These are phyloP conservation scores for Diaporthe caulivora DNA, from an alignment of 2,329 filamentous ascomycete species.

Conservation along the genomic window DNA sequence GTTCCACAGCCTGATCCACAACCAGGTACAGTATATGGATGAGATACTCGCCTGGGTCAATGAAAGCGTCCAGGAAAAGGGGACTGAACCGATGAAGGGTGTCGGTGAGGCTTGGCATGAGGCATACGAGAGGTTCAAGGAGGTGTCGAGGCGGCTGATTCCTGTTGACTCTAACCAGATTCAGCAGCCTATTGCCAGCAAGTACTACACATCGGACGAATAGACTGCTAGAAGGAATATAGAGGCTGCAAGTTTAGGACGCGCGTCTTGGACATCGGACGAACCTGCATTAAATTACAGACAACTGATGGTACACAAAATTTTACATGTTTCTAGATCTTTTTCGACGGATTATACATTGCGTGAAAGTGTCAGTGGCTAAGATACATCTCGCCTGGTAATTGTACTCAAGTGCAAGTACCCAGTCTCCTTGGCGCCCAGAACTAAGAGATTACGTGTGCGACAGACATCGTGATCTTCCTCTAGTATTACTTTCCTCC, in stretches of 20 bases:
- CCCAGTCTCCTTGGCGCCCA: no score
- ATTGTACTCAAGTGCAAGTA: no score
- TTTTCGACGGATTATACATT: no score
- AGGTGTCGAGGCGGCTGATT: slow-evolving; percentile 33
- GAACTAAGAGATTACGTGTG: no score
- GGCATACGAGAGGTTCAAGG: slow-evolving; percentile 42
- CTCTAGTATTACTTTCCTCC: no score
- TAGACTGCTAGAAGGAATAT: background rate
- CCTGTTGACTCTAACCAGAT: slow-evolving; percentile 30
- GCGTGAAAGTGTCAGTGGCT: no score
- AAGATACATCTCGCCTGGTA: no score
- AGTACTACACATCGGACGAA: slow-evolving; percentile 33
- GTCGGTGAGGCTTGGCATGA: slow-evolving; percentile 50
- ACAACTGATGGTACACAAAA: no score
- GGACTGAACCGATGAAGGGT: slow-evolving; percentile 46
- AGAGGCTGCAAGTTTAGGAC: no score
- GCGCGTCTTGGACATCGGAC: background rate
- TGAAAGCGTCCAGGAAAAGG: slow-evolving; percentile 42
- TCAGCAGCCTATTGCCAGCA: slow-evolving; percentile 38
- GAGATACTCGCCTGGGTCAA: slow-evolving; percentile 45
- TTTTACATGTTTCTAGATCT: no score
- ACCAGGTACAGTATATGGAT: slow-evolving; percentile 47
- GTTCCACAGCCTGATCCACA: slow-evolving; percentile 52
- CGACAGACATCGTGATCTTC: no score
- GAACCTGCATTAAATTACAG: background rate